Evolutionary conservation across 2,329 filamentous ascomycete genomes (phyloP), one percentile per base, ranked within the genome.

Genomic region (Talaromyces sp.): DNA sequence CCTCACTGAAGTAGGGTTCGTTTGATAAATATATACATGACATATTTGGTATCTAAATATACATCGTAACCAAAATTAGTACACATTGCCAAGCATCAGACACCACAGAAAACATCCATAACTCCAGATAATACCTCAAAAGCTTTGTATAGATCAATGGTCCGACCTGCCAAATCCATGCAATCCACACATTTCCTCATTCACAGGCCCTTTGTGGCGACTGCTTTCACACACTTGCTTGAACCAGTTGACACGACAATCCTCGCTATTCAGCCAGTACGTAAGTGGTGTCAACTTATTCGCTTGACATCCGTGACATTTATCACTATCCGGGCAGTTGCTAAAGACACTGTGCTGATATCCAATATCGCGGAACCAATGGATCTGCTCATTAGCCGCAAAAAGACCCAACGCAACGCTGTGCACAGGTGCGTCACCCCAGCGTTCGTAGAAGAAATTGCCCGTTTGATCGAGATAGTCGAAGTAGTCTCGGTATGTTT

Each of bases 331-430:
- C 67, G 95, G 95, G 76, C 95, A 99, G 81, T 99, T 99, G 84
- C 96, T 97, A 81, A 96, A 99, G 56, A 95, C 95, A 62, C 98
- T 94, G 73, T 99, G 95, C 74, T 97, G 93, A 81, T 99, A 99
- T 66, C 95, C 95, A 71, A 99, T 98, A 76, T 99, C 95, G 63
- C 94, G 93, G 89, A 99, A 99, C 93, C 93, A 98, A 78, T 98
- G 94, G 67, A 99, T 92, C 77, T 92, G 93, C 79, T 85, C 90
- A 74, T 88, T 86, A 74, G 98, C 93, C 73, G 95, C 94, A 75
- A 99, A 97, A 33, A 99, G 79, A 24, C 92, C 95, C 43, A 99
- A 79, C 0, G 92, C 95, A 72, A 99, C 93, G 70, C 91, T 96
- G 79, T 99, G 95, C 3, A 99, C 95, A 0, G 95, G 95, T 2